A percentile compares a stretch with the other conserved stretches of the same genome.
Evolutionary conservation across 2,329 filamentous ascomycete species (phyloP).

Genomic region (Amesomyces nigricolor): DNA sequence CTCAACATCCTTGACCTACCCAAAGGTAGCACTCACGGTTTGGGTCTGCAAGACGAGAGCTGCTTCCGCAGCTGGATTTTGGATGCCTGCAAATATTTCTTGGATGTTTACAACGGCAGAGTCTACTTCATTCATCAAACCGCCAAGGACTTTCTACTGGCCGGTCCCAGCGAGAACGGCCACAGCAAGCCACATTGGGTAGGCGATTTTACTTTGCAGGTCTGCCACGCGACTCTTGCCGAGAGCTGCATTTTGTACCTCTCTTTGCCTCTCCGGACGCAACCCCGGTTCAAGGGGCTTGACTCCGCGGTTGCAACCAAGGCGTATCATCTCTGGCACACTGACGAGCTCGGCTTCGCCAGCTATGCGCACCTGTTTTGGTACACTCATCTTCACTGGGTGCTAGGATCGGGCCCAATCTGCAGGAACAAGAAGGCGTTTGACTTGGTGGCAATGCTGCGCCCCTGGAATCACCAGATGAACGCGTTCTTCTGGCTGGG

Average conservation of each 20-base stretch:
- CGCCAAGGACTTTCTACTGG: slow-evolving; percentile 20
- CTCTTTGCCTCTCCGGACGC: slow-evolving; percentile 13
- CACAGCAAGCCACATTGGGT: slow-evolving; percentile 15
- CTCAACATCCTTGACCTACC: slow-evolving; percentile 19
- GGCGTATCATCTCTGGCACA: slow-evolving; percentile 16
- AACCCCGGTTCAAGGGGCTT: slow-evolving; percentile 8
- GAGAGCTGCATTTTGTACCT: slow-evolving; percentile 19
- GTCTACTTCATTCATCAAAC: slow-evolving; percentile 23
- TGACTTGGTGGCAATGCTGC: background rate
- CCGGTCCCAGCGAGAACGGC: background rate
- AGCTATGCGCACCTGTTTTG: slow-evolving; percentile 16
- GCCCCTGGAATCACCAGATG: slow-evolving; percentile 8
- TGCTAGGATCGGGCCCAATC: background rate
- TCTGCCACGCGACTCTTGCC: slow-evolving; percentile 15
- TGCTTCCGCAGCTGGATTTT: slow-evolving; percentile 20
- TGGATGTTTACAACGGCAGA: slow-evolving; percentile 20
- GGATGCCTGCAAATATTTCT: slow-evolving; percentile 20
- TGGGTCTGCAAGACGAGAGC: slow-evolving; percentile 16
- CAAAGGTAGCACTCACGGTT: slow-evolving; percentile 14
- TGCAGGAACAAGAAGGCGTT: background rate
- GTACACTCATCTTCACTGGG: slow-evolving; percentile 9
- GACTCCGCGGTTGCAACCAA: background rate
- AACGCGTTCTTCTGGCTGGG: background rate
- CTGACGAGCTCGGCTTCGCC: slow-evolving; percentile 15
- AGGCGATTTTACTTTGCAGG: slow-evolving; percentile 14